phyloP scores from a whole-genome alignment of 805 yeast species.

The Starmera quercuum region DNA sequence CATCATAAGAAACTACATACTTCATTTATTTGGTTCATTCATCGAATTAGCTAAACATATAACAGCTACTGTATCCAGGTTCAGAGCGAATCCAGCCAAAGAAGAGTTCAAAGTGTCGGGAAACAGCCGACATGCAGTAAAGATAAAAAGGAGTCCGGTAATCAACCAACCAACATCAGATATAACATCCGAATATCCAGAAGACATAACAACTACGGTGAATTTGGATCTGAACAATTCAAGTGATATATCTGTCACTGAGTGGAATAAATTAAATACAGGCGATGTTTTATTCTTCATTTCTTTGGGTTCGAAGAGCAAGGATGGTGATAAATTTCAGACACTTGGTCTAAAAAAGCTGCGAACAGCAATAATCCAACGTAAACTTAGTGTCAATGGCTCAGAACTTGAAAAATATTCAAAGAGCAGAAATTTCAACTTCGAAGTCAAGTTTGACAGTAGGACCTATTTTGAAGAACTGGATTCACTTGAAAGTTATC shows the following conservation, averaged over 20 bases:
- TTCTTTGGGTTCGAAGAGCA: constrained; percentile 2
- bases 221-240: constrained; percentile 4
- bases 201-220: not conserved
- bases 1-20: constrained; percentile 3
- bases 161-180: not conserved
- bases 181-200: not conserved
- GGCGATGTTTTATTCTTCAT: constrained; percentile 12
- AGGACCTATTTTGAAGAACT: not conserved
- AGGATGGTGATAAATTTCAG: constrained; percentile 5
- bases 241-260: not conserved
- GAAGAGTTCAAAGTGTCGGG: constrained; percentile 9
- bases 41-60: constrained; percentile 7
- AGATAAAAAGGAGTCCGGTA: not conserved
- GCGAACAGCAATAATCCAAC: constrained; percentile 3
- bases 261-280: constrained; percentile 8
- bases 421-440: constrained; percentile 12
- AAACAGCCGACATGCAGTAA: constrained; percentile 12
- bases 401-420: not conserved
- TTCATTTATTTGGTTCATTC: constrained; percentile 1
- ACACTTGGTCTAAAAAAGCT: constrained; percentile 5
- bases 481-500: constrained; percentile 1
- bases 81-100: constrained; percentile 4
- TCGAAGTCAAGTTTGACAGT: constrained; percentile 16
- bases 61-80: constrained; percentile 5
- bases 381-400: not conserved